Conservation (phyloP, 2,329 filamentous ascomycete genomes). For the Rutstroemia sp. region DNA sequence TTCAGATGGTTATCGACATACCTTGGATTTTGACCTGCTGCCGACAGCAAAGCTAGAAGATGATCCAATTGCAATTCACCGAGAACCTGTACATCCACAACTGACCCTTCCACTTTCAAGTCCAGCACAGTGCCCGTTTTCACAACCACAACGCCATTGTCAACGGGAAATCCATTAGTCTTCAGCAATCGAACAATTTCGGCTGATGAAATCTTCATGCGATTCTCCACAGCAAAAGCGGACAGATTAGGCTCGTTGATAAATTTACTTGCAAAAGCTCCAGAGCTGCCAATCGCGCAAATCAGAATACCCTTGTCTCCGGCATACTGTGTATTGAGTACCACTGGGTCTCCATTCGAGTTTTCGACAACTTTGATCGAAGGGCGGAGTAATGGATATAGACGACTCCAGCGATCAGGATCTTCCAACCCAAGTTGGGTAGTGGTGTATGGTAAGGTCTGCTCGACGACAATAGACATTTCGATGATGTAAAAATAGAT, state of each 20-base stretch:
- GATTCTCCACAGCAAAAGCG: slow-evolving; percentile 13
- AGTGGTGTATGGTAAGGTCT: slow-evolving; percentile 18
- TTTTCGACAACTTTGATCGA: slow-evolving; percentile 15
- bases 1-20: not conserved
- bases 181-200: not conserved
- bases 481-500: not conserved
- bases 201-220: not conserved
- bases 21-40: not conserved
- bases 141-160: not conserved
- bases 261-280: slow-evolving; percentile 21
- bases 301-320: slow-evolving; percentile 14
- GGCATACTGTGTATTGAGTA: slow-evolving; percentile 15
- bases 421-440: slow-evolving; percentile 17
- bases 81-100: not conserved
- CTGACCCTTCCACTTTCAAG: slow-evolving; percentile 2
- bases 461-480: slow-evolving; percentile 23
- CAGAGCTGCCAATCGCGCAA: slow-evolving; percentile 14
- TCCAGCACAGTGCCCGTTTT: not conserved
- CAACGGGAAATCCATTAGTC: not conserved
- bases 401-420: slow-evolving; percentile 18
- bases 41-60: not conserved
- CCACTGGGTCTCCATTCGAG: slow-evolving; percentile 9
- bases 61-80: not conserved
- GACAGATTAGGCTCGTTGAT: slow-evolving; percentile 17
- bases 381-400: slow-evolving; percentile 24